Evolutionary conservation across 495 filamentous ascomycete species (phyloP).

Genomic region (Annulohypoxylon nitens): DNA sequence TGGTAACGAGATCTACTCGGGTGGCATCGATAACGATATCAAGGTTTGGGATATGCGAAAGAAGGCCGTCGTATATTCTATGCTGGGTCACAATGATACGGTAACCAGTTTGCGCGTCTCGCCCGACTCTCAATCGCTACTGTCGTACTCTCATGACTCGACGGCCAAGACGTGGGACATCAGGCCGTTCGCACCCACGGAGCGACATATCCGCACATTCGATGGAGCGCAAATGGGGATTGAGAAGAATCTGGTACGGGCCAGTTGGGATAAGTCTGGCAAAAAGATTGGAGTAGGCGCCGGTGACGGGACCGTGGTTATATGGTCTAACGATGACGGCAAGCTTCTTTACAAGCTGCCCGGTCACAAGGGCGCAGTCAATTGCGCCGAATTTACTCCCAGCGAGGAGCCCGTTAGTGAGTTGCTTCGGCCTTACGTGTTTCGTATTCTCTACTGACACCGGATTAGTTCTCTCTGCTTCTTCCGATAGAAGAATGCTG

Average conservation of each 20-base stretch:
- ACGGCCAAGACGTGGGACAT: constrained; percentile 97
- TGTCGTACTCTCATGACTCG: constrained; percentile 94
- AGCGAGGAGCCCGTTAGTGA: constrained; percentile 86
- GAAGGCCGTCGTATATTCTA: constrained; percentile 84
- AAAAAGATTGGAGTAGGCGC: constrained; percentile 89
- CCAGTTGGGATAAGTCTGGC: constrained; percentile 91
- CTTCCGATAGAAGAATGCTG: constrained; percentile 83
- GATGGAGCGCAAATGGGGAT: constrained; percentile 88
- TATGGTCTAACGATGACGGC: constrained; percentile 86
- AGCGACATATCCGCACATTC: constrained; percentile 85
- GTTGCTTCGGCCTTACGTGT: constrained; percentile 53
- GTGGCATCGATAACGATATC: constrained; percentile 96
- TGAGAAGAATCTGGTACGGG: constrained; percentile 92
- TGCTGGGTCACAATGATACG: constrained; percentile 92
- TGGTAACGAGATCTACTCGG: constrained; percentile 94
- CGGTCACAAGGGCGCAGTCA: constrained; percentile 95
- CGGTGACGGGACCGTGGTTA: constrained; percentile 88
- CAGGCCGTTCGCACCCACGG: constrained; percentile 88
- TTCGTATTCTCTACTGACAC: constrained; percentile 5
- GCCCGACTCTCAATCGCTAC: constrained; percentile 88
- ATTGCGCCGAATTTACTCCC: constrained; percentile 92
- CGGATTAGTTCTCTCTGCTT: constrained; percentile 80
- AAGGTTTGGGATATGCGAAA: constrained; percentile 97
- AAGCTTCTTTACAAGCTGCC: constrained; percentile 95
- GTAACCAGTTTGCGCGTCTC: constrained; percentile 90